Base-by-base conservation (phyloP, 2,329 filamentous ascomycete species). In the Elsinoe fawcettii region DNA sequence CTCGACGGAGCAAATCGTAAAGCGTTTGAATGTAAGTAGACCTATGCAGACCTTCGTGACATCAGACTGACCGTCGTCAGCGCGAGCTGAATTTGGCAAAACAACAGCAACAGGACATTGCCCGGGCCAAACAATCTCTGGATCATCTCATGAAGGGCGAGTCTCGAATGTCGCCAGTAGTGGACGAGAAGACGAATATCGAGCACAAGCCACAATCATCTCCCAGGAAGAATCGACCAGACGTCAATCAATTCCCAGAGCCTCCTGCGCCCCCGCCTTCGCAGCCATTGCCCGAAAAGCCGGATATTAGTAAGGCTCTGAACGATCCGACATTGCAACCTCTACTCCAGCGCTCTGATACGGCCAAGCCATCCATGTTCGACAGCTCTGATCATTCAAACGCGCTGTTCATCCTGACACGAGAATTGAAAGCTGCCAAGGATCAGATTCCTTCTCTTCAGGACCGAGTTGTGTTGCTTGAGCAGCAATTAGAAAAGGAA, bases 1-100 rank as follows among this genome's bases (percentile, higher is more conserved):
- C 62, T 95, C 90, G 5, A 93, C 95, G 43, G 93, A 99, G 69
- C 89, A 95, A 65, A 91, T 99, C 58, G 86, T 96, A 37, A 96
- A 96, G 69, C 85, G 84, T 67, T 76, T 93, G 55, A 87, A 88
- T 68, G 88, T 91, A 77, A 76, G 84, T 80, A 18, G 20, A 32
- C 32, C 12, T 30, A 36, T 11, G 3, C n/a, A 30, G 20, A 18
- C 36, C 30, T 12, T 12, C 25, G 14, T 20, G 49, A 14, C n/a
- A n/a, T n/a, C n/a, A n/a, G 23, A 9, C 66, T 67, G 67, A 67
- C 61, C 41, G 37, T 51, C 27, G 30, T 7, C 62, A 96, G 90
- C 81, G 83, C 66, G 93, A 99, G 74, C 89, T 97, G 80, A 89
- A 91, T 68, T 85, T 85, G 65, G 92, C 93, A 39, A 87, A 87